Base-by-base conservation (phyloP, 306 rosid genomes). In the Cyamopsis tetragonoloba region DNA sequence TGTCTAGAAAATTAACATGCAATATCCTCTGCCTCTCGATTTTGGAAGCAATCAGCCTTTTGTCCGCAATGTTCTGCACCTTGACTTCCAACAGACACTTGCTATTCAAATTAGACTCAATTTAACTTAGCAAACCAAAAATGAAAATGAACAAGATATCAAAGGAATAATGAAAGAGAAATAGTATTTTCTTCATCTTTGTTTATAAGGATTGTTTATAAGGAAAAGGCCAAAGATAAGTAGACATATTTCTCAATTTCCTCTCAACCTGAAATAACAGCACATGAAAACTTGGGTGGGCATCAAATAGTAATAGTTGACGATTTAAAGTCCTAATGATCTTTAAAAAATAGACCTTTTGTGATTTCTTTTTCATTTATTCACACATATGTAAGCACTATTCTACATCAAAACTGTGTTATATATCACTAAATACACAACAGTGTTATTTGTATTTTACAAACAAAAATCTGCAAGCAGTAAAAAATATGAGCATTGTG, bases 11-110 rank as follows among this genome's bases (percentile, higher is more conserved):
- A 39, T 34, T 28, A 53, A 41, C 26, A 62, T 51, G 61, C 62
- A 51, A 41, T 32, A 38, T 78, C 54, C 53, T 57, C 70, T 28
- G 35, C 58, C 73, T 5, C 37, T 15, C 54, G 37, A 18, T 51
- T 41, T 69, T 22, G 28, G 28, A 38, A 38, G n/a, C 62, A 62
- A 47, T 5, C 20, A 17, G 44, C 54, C 39, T 37, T 62, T 26
- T n/a, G 47, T 43, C 54, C 18, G 50, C 28, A 15, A 34, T 43
- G 60, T 35, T 41, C 22, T 26, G 26, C 46, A 34, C 20, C 17
- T 47, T 32, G 68, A 65, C 30, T 23, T 23, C 23, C 60, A 74
- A 54, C 12, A 18, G 44, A 55, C 42, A 43, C 31, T 62, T 23
- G 23, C 51, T 27, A 18, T 66, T 35, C 72, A 34, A 49, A 66